These are phyloP conservation scores for Cyclotella cryptica DNA, from an alignment of 108 stramenopile genomes.

Conservation along the genomic window DNA sequence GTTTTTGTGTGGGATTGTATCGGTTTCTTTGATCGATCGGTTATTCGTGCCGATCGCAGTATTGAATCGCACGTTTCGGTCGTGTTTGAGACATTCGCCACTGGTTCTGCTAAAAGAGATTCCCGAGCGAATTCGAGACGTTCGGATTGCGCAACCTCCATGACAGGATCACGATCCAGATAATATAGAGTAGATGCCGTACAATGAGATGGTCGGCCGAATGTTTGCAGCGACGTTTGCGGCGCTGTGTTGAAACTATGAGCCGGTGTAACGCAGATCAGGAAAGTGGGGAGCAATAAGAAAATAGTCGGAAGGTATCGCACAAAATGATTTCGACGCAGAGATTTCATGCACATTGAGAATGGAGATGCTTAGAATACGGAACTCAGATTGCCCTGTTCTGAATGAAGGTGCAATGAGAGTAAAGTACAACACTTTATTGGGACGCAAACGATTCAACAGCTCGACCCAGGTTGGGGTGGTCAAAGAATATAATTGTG, in stretches of 20 bases:
- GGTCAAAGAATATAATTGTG: too few species aligned
- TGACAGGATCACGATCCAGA: slow-evolving; percentile 2
- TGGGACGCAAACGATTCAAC: too few species aligned
- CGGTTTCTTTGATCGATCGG: not conserved
- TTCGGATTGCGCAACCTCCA: not conserved
- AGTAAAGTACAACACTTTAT: too few species aligned
- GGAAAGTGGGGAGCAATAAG: too few species aligned
- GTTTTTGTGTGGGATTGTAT: slow-evolving; percentile 12
- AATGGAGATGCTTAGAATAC: too few species aligned
- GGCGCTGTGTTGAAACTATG: not conserved
- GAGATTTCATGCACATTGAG: too few species aligned
- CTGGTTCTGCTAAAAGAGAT: not conserved
- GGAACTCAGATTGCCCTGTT: too few species aligned
- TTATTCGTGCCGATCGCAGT: not conserved
- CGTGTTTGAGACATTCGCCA: not conserved
- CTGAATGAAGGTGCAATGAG: too few species aligned
- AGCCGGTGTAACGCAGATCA: not conserved
- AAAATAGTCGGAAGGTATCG: too few species aligned
- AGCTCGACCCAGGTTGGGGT: too few species aligned
- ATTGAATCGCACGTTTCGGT: not conserved
- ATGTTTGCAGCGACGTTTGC: not conserved
- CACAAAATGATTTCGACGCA: too few species aligned
- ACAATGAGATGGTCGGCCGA: not conserved
- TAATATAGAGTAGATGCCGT: not conserved
- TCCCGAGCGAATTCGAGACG: not conserved